phyloP scores from a whole-genome alignment of 2,329 filamentous ascomycete genomes.

The Penicillium sp. region DNA sequence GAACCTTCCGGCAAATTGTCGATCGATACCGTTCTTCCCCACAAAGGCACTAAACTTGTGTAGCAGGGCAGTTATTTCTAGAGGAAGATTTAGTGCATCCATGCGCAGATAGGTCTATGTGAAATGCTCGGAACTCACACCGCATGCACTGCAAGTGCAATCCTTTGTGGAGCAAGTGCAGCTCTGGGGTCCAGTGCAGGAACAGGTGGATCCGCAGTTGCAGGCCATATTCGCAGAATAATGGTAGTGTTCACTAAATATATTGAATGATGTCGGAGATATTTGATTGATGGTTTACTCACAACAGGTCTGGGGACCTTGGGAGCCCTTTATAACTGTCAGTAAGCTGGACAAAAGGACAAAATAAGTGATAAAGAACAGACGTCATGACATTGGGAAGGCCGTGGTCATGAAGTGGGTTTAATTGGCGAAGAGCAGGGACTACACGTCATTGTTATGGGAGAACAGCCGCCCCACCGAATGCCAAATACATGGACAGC shows the following conservation, averaged over 20 bases:
- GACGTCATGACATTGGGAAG: neutral
- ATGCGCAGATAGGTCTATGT: neutral
- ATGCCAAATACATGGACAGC: neutral
- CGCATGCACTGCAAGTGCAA: conserved; percentile 3
- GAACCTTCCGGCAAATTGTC: conserved; percentile 3
- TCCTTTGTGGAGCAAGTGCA: conserved; percentile 5
- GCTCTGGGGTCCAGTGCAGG: neutral
- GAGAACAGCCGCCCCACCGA: neutral
- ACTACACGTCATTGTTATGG: neutral
- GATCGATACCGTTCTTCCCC: neutral
- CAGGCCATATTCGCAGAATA: conserved; percentile 5
- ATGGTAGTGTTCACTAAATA: neutral
- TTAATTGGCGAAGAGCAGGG: neutral
- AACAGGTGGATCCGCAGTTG: conserved; percentile 1
- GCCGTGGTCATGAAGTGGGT: conserved; percentile 2
- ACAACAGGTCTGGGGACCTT: conserved; percentile 1
- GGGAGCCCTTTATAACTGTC: conserved; percentile 3
- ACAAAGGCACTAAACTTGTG: neutral
- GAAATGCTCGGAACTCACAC: conserved; percentile 2
- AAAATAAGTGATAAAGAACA: neutral
- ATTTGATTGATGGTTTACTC: neutral
- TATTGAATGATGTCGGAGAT: neutral
- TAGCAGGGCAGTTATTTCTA: conserved; percentile 4
- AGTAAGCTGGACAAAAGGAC: neutral
- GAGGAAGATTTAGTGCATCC: neutral